These are phyloP conservation scores for Xerocomellus dryophilus DNA, from an alignment of 768 basidiomycete species.

Conservation along the genomic window DNA sequence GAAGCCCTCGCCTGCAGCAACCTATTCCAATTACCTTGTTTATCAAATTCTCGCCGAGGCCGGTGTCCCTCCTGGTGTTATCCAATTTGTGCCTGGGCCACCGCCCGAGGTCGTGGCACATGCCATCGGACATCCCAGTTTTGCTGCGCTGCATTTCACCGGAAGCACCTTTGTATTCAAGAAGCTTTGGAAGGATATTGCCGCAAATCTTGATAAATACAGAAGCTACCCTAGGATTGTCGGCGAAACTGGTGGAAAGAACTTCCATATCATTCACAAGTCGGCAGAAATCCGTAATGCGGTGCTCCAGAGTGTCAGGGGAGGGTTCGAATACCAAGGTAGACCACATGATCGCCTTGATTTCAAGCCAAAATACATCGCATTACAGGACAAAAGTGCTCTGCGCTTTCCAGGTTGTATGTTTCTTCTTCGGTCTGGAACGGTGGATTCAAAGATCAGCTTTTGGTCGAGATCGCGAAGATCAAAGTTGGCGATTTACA, in stretches of 20 bases:
- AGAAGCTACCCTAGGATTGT: conserved; percentile 90
- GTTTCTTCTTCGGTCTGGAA: conserved; percentile 87
- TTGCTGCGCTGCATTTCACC: conserved; percentile 93
- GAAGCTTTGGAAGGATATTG: conserved; percentile 95
- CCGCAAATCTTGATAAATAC: conserved; percentile 83
- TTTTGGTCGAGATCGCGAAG: conserved; percentile 72
- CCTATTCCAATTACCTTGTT: conserved; percentile 91
- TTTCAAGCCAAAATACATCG: background rate
- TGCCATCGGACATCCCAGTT: conserved; percentile 72
- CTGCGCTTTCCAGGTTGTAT: conserved; percentile 88
- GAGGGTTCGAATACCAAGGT: conserved; percentile 96
- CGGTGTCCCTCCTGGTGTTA: conserved; percentile 89
- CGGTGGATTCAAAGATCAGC: conserved; percentile 76
- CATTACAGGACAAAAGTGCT: conserved; percentile 85
- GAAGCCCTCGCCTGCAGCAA: conserved; percentile 96
- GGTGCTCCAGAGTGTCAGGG: conserved; percentile 84
- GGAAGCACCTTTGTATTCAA: conserved; percentile 94
- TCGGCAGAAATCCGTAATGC: conserved; percentile 87
- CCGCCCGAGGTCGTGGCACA: conserved; percentile 83
- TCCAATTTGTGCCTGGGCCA: conserved; percentile 94
- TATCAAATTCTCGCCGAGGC: conserved; percentile 92
- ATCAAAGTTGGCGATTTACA: conserved; percentile 80
- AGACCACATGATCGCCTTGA: conserved; percentile 5
- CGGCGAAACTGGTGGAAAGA: conserved; percentile 98
- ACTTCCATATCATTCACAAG: conserved; percentile 92